Percentiles rank a stretch among this genome's conserved stretches.
phyloP scores from a whole-genome alignment of 208 protist species.

The Angomonas ambiguus region DNA sequence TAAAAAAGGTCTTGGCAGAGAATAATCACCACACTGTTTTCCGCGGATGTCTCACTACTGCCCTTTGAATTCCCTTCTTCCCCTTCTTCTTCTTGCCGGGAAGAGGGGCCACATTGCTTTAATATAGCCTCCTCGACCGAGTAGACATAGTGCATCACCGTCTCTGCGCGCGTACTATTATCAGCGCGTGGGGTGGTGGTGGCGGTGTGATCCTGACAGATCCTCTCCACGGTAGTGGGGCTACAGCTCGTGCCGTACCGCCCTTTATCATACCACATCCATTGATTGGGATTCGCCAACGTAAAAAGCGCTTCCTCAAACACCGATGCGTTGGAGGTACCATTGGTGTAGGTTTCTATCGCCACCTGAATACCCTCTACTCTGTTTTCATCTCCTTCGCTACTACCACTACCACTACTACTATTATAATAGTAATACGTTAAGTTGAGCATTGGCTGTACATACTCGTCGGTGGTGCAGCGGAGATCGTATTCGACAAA shows the following conservation, averaged over 20 bases:
- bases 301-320: neutral
- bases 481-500: neutral
- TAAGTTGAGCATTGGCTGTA: neutral
- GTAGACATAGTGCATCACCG: neutral
- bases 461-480: conserved; percentile 5
- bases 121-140: neutral
- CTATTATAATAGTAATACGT: neutral
- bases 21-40: neutral
- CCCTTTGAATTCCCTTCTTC: neutral
- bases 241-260: neutral
- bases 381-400: no score
- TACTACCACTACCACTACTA: neutral
- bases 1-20: neutral
- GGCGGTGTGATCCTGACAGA: neutral
- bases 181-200: no score
- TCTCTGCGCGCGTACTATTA: no score
- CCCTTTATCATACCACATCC: neutral
- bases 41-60: neutral
- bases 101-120: no score
- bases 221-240: neutral
- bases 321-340: neutral
- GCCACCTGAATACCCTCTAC: neutral
- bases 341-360: neutral
- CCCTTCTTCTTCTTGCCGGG: neutral
- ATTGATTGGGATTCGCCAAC: neutral